Base-by-base conservation (phyloP, 2,329 filamentous ascomycete genomes). In the Monascus ruber region DNA sequence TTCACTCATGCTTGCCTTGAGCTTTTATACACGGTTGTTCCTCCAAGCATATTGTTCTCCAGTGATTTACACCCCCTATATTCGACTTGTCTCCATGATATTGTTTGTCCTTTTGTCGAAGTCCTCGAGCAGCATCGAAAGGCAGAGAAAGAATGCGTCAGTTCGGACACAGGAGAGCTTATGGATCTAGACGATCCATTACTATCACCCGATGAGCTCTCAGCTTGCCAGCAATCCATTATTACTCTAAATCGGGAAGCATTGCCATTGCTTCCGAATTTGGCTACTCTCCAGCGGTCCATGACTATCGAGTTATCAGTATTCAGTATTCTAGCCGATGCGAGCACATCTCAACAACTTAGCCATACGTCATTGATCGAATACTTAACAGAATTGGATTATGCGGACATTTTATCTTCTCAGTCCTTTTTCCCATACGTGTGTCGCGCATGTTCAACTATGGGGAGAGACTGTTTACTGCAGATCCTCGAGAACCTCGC, bases 401-500 rank as follows among this genome's bases (percentile, higher is more conserved):
- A 60, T 36, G 44, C 48, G 33, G 63, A 68, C 35, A 52, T 68
- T 29, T 42, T 69, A 33, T 53, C 58, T 27, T 55, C 58, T 1
- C 53, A 56, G 40, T 43, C 45, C n/a, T 43, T 55, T 41, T 45
- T 59, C 26, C 58, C 51, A 28, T 44, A 47, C 39, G 41, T 57
- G n/a, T 66, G 57, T 42, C 42, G 37, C 40, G 48, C 37, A 33
- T 60, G 47, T 37, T 54, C 50, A 35, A 40, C 28, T 24, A 50
- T 63, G 36, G 44, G 54, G 4, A 54, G 58, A 33, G 42, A 51
- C 26, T 65, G 68, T 36, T 55, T 66, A 9, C 60, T 69, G 24
- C 54, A 49, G 4, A 48, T 77, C 5, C 54, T 77, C 8, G 64
- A 68, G 37, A 56, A 65, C 42, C 50, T 74, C 31, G 71, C 63